Conservation (phyloP, 2,329 filamentous ascomycete genomes). For the Dactylellina drechsleri region DNA sequence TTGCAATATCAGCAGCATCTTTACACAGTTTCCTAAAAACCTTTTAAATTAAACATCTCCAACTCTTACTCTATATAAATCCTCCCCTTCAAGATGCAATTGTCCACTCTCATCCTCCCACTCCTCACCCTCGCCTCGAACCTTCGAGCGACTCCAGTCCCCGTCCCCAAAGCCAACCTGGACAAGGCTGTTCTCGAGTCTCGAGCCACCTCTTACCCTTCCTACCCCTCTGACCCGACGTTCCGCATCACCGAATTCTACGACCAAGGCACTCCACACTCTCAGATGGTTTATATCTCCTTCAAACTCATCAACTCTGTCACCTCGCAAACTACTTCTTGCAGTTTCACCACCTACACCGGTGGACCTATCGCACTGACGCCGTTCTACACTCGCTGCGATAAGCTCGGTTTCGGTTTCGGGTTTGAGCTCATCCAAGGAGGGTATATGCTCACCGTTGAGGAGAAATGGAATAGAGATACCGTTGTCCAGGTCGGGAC, state of each 20-base stretch:
- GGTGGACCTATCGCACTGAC: not conserved
- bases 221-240: too few relatives aligned
- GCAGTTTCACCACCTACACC: not conserved
- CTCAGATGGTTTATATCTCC: not conserved
- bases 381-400: slow-evolving; percentile 11
- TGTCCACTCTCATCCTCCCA: slow-evolving; percentile 14
- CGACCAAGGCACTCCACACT: slow-evolving; percentile 28
- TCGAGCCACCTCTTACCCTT: not conserved
- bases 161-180: not conserved
- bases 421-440: not conserved
- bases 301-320: not conserved
- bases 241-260: slow-evolving; percentile 20
- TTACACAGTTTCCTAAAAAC: not conserved
- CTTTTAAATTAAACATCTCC: not conserved
- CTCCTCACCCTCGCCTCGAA: slow-evolving; percentile 19
- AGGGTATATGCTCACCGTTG: slow-evolving; percentile 7
- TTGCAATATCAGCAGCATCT: too few relatives aligned
- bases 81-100: slow-evolving; percentile 17
- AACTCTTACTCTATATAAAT: not conserved
- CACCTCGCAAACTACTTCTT: not conserved
- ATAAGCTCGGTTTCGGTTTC: slow-evolving; percentile 13
- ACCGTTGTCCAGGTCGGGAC: slow-evolving; percentile 8
- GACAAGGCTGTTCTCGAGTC: not conserved
- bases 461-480: slow-evolving; percentile 1
- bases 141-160: slow-evolving; percentile 7